Conservation (phyloP, 2,329 filamentous ascomycete genomes). For the Zymoseptoria crescenta region DNA sequence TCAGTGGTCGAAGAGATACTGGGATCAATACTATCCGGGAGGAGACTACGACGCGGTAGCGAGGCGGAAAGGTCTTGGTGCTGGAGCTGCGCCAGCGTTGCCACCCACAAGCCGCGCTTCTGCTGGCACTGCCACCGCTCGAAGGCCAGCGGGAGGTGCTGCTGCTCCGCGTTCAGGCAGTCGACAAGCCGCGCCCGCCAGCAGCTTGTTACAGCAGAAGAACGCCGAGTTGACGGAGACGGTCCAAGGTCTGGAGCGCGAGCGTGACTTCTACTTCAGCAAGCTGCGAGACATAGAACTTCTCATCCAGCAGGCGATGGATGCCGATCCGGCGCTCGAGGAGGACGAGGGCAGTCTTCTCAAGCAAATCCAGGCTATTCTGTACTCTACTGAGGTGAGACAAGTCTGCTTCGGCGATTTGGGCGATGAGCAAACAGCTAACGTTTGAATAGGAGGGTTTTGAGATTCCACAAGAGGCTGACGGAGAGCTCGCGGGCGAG, state of each 20-base stretch:
- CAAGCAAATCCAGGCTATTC: constrained; percentile 91
- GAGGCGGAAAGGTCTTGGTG: constrained; percentile 65
- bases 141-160: constrained; percentile 44
- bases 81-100: constrained; percentile 40
- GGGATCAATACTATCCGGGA: constrained; percentile 96
- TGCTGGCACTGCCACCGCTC: constrained; percentile 44
- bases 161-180: constrained; percentile 41
- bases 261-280: constrained; percentile 98
- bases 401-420: background rate
- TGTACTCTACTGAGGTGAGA: constrained; percentile 84
- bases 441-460: constrained; percentile 46
- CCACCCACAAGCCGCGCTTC: constrained; percentile 22
- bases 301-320: constrained; percentile 83
- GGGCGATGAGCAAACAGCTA: background rate
- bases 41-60: constrained; percentile 90
- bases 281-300: constrained; percentile 96
- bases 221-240: constrained; percentile 88
- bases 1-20: constrained; percentile 93
- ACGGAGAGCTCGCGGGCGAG: constrained; percentile 52
- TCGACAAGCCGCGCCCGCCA: constrained; percentile 44
- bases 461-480: constrained; percentile 76
- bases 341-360: constrained; percentile 87
- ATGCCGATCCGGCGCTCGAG: constrained; percentile 86
- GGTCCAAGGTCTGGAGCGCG: constrained; percentile 86
- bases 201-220: constrained; percentile 71